Conservation (phyloP, 2,329 filamentous ascomycete genomes). For the Aspergillus japonicus region DNA sequence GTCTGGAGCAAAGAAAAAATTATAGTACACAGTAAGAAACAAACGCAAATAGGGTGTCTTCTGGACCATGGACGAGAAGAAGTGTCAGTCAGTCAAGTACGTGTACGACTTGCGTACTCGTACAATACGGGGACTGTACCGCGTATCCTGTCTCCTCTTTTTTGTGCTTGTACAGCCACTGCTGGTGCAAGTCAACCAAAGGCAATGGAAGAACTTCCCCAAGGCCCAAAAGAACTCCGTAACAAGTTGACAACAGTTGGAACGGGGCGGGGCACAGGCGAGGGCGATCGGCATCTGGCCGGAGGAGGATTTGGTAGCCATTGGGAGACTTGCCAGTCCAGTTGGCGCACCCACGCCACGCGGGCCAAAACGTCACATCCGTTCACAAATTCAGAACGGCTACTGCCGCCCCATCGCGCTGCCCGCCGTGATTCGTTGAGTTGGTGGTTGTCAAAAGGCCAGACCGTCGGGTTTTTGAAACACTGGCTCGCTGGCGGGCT, state of each 20-base stretch:
- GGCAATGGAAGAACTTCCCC: background rate
- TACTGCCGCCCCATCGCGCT: slow-evolving; percentile 3
- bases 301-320: background rate
- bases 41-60: background rate
- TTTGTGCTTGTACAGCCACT: background rate
- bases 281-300: slow-evolving; percentile 2
- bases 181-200: background rate
- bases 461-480: slow-evolving; percentile 4
- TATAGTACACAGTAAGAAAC: background rate
- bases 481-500: background rate
- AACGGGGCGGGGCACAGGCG: background rate
- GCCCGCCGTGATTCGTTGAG: background rate
- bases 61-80: background rate
- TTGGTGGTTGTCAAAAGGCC: background rate
- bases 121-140: background rate
- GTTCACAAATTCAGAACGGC: background rate
- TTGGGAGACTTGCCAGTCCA: slow-evolving; percentile 1
- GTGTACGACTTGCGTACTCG: background rate
- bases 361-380: slow-evolving; percentile 8
- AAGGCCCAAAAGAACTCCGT: no score
- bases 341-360: slow-evolving; percentile 3
- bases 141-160: background rate
- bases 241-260: no score
- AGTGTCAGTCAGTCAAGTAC: background rate
- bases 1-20: no score